A percentile compares a stretch with the other conserved stretches of the same genome.
Evolutionary conservation across 495 filamentous ascomycete species (phyloP).

Genomic region (Chaetomium cochliodes): DNA sequence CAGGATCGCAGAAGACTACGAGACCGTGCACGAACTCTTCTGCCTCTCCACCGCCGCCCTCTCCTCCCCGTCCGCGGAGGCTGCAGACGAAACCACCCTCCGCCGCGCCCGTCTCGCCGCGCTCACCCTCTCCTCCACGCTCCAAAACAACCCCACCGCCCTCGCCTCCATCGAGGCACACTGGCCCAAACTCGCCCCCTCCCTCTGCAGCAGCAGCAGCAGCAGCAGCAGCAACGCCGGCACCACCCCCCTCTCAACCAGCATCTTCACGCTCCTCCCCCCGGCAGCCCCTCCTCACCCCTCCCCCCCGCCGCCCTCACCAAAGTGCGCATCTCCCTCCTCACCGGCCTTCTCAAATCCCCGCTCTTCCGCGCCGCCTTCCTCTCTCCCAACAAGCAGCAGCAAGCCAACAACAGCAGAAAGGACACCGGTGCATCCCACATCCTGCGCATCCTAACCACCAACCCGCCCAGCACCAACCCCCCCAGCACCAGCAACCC

Average conservation of each 20-base stretch:
- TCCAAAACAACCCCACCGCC: constrained; percentile 65
- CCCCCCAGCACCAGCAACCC: neutral
- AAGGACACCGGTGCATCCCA: constrained; percentile 39
- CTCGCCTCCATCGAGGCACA: constrained; percentile 47
- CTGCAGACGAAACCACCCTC: constrained; percentile 8
- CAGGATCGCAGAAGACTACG: constrained; percentile 53
- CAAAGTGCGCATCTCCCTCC: constrained; percentile 41
- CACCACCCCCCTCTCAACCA: constrained; percentile 14
- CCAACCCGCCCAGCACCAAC: constrained; percentile 19
- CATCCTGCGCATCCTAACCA: constrained; percentile 48
- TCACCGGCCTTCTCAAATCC: constrained; percentile 47
- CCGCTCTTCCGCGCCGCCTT: constrained; percentile 51
- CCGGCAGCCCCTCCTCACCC: constrained; percentile 18
- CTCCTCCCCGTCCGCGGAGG: neutral
- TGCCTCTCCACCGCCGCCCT: constrained; percentile 38
- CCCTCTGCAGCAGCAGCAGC: constrained; percentile 24
- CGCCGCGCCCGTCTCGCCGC: constrained; percentile 49
- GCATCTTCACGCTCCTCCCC: constrained; percentile 33
- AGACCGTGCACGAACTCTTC: constrained; percentile 46
- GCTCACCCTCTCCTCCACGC: constrained; percentile 51
- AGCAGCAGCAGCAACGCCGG: neutral
- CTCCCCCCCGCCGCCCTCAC: constrained; percentile 28
- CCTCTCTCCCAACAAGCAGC: constrained; percentile 43
- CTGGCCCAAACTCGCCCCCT: constrained; percentile 36
- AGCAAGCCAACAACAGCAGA: neutral